Conservation (phyloP, 495 filamentous ascomycete genomes). For the Aspergillus baeticus region DNA sequence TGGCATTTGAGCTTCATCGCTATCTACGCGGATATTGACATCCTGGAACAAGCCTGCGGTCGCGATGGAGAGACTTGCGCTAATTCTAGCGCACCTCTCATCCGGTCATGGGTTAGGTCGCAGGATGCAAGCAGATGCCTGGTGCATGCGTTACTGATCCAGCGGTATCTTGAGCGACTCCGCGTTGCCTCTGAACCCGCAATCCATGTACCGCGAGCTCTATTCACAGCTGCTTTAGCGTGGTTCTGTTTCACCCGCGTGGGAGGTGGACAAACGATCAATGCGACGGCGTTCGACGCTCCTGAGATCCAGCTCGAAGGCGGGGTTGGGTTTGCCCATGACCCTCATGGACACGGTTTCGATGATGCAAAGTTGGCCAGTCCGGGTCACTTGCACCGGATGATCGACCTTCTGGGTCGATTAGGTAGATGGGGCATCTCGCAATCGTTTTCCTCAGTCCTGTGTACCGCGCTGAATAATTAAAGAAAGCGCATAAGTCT, state of each 20-base stretch:
- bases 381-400: slow-evolving; percentile 20
- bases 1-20: slow-evolving; percentile 38
- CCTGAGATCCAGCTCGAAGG: slow-evolving; percentile 23
- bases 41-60: slow-evolving; percentile 30
- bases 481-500: neutral
- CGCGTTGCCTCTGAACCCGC: slow-evolving; percentile 29
- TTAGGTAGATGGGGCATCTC: slow-evolving; percentile 38
- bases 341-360: neutral
- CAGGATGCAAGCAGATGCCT: slow-evolving; percentile 26
- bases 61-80: slow-evolving; percentile 21
- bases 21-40: slow-evolving; percentile 31
- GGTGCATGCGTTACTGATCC: slow-evolving; percentile 25
- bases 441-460: slow-evolving; percentile 25
- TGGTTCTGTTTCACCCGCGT: slow-evolving; percentile 23
- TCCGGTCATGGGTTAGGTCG: slow-evolving; percentile 19
- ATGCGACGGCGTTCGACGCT: slow-evolving; percentile 17
- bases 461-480: slow-evolving; percentile 19
- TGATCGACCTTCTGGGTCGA: slow-evolving; percentile 33
- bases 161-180: slow-evolving; percentile 23
- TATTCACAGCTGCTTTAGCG: slow-evolving; percentile 24
- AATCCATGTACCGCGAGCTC: slow-evolving; percentile 28
- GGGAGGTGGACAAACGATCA: slow-evolving; percentile 9
- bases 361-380: slow-evolving; percentile 11
- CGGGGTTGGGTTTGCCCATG: neutral
- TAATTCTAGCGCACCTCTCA: neutral